Evolutionary conservation across 2,329 filamentous ascomycete genomes (phyloP).

Genomic region (Dothistroma pini): DNA sequence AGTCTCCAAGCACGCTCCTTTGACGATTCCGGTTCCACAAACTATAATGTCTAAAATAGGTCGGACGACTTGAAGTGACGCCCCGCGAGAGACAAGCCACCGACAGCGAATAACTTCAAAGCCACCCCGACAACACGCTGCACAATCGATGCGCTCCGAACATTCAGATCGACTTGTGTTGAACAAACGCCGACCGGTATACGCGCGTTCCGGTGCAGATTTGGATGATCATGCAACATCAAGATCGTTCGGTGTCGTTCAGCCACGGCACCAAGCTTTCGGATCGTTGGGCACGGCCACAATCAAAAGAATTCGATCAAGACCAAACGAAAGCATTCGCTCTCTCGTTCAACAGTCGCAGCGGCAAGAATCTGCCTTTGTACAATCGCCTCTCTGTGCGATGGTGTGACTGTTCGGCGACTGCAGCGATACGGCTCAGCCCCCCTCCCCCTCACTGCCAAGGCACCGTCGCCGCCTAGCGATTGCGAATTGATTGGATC

Average conservation of each 20-base stretch:
- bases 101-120: background rate
- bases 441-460: background rate
- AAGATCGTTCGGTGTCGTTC: background rate
- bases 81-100: background rate
- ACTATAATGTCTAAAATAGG: background rate
- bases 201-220: background rate
- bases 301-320: background rate
- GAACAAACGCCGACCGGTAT: background rate
- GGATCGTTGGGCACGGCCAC: background rate
- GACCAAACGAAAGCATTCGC: background rate
- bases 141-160: background rate
- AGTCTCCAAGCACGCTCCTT: no score
- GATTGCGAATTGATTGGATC: background rate
- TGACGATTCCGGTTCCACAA: no score
- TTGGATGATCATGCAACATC: background rate
- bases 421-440: background rate
- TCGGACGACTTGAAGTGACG: background rate
- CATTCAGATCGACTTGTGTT: background rate
- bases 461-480: background rate
- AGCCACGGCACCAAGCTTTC: background rate
- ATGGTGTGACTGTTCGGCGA: background rate
- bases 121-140: background rate
- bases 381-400: background rate
- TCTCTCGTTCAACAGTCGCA: background rate
- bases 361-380: background rate